A percentile compares a stretch with the other conserved stretches of the same genome.
Evolutionary conservation across 768 basidiomycete genomes (phyloP).

Genomic region (Chalciporus chontae): DNA sequence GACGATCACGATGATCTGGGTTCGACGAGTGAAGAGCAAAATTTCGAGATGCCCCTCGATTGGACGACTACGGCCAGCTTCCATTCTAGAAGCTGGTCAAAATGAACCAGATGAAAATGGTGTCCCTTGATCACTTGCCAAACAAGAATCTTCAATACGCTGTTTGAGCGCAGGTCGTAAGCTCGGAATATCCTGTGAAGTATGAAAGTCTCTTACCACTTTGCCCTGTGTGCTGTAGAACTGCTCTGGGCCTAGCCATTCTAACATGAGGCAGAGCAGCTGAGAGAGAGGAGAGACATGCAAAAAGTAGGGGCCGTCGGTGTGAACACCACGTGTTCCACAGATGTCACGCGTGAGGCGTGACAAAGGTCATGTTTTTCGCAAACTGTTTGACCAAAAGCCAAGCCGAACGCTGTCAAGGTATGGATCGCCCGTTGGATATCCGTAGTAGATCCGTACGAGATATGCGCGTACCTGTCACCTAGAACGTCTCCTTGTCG

Average conservation of each 20-base stretch:
- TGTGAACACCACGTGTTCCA: too few relatives aligned
- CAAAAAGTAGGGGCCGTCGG: too few relatives aligned
- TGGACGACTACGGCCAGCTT: slow-evolving; percentile 17
- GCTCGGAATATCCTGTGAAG: slow-evolving; percentile 5
- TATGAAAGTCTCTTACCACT: background rate
- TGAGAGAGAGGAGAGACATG: too few relatives aligned
- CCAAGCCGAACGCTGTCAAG: too few relatives aligned
- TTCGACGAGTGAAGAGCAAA: slow-evolving; percentile 16
- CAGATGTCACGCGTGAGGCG: slow-evolving; percentile 1
- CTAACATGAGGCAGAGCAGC: background rate
- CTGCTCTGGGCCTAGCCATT: background rate
- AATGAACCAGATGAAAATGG: slow-evolving; percentile 28
- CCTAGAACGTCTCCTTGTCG: background rate
- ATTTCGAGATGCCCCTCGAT: slow-evolving; percentile 15
- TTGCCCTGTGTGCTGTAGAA: slow-evolving; percentile 1
- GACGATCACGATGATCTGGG: slow-evolving; percentile 9
- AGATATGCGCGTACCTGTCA: slow-evolving; percentile 3
- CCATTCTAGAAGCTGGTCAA: slow-evolving; percentile 31
- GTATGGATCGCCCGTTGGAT: slow-evolving; percentile 10
- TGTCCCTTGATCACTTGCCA: slow-evolving; percentile 33
- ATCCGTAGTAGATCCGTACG: slow-evolving; percentile 9
- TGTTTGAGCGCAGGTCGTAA: slow-evolving; percentile 23
- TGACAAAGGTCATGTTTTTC: background rate
- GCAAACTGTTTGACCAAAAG: background rate
- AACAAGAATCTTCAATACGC: slow-evolving; percentile 17